Evolutionary conservation across 1,139 yeast species (phyloP), one percentile per base, ranked within the genome.

Genomic region (Eremothecium gossypii): DNA sequence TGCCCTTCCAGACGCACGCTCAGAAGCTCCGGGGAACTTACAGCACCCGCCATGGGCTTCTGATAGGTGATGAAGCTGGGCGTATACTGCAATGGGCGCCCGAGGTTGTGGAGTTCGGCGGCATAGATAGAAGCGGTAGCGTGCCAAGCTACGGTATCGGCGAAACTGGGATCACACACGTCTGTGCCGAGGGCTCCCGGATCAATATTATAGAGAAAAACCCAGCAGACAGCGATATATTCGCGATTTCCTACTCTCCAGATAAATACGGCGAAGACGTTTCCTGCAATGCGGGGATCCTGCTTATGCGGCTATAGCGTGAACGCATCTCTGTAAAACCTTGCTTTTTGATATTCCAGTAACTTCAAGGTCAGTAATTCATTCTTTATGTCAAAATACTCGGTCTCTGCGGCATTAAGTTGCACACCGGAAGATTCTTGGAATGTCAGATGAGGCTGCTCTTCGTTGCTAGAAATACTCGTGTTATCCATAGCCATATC

Each of bases 31-130:
- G 49, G 30, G 63, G 53, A 7, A 39, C 43, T 17, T 27, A 56
- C 23, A 44, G 47, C 10, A 33, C 39, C 8, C 31, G 39, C 4
- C 40, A 46, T 32, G 62, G 62, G 5, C 43, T 56, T 12, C 27
- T 42, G 8, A 39, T 57, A 20, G 64, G 59, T 1, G 47, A 57
- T 7, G 35, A 40, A 6, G 32, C 42, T n/a, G 55, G 54, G 2
- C 27, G 41, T 2, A 13, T 58, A 3, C 9, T 54, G 6, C 48
- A 46, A 7, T 60, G 64, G 64, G 38, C 44, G 3, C 45, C 46
- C 27, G 50, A 50, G 30, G 28, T 51, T 7, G 43, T 57, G 6
- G 63, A 58, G 38, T 56, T 56, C 41, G 64, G 62, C 2, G 63
- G 61, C 1, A 37, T 56, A 7, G 33, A 26, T 8, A 33, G 43